Percentiles rank a stretch among this genome's conserved stretches.
Evolutionary conservation across 1,284 basidiomycete genomes (phyloP).

Genomic region (Austroboletus novae-zelandiae): DNA sequence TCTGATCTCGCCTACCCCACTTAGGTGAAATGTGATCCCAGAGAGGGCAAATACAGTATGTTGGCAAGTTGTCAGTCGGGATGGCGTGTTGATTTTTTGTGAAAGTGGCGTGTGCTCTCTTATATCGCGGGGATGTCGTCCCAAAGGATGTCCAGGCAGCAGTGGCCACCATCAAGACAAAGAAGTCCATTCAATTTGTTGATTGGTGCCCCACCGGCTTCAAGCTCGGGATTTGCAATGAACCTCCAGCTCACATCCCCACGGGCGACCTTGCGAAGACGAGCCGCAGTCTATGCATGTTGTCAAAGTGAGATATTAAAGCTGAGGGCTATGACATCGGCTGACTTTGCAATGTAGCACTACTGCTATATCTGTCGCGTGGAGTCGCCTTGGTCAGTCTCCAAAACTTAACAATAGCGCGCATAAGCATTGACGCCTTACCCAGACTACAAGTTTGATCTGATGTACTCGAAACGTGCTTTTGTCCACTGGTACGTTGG

Average conservation of each 20-base stretch:
- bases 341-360: constrained; percentile 51
- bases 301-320: constrained; percentile 63
- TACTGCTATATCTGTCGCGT: constrained; percentile 92
- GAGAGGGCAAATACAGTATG: constrained; percentile 95
- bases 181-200: constrained; percentile 94
- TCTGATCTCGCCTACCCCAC: constrained; percentile 6
- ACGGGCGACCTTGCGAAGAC: constrained; percentile 95
- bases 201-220: constrained; percentile 99
- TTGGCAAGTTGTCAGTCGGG: constrained; percentile 10
- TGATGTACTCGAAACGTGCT: constrained; percentile 95
- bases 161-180: constrained; percentile 94
- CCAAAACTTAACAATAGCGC: neutral
- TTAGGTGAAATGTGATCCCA: constrained; percentile 88
- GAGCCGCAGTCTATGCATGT: constrained; percentile 94
- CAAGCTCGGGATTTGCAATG: constrained; percentile 98
- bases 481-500: constrained; percentile 99
- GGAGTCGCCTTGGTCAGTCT: constrained; percentile 79
- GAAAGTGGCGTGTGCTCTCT: constrained; percentile 81
- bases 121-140: constrained; percentile 96
- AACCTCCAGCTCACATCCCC: constrained; percentile 87
- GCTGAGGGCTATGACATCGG: neutral
- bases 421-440: constrained; percentile 11
- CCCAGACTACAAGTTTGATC: constrained; percentile 96
- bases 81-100: constrained; percentile 1
- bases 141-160: constrained; percentile 97